Conservation (phyloP, 371 early-diverging fungal genomes). For the Gilbertella persicaria region DNA sequence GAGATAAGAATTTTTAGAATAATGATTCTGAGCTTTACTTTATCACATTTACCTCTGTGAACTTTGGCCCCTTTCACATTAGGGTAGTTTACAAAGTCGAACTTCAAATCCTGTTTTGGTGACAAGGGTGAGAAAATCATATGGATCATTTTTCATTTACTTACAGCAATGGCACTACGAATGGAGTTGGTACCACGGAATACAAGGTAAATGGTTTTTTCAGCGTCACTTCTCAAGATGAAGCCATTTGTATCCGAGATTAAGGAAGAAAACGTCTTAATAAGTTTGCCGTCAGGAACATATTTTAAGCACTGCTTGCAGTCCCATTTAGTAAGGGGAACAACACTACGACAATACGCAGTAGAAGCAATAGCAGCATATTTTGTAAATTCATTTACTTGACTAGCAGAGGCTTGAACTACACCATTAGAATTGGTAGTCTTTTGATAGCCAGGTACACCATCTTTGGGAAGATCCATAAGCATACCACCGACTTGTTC, state of each 20-base stretch:
- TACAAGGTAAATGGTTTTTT: conserved; percentile 23
- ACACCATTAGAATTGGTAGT: background rate
- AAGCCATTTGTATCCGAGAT: conserved; percentile 21
- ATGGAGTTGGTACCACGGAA: conserved; percentile 27
- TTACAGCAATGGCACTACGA: conserved; percentile 16
- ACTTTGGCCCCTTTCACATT: conserved; percentile 21
- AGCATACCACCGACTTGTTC: conserved; percentile 8
- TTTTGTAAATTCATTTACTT: conserved; percentile 7
- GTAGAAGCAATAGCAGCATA: conserved; percentile 23
- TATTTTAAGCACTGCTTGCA: conserved; percentile 17
- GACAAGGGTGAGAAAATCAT: background rate
- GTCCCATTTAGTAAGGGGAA: conserved; percentile 18
- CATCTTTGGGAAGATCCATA: conserved; percentile 3
- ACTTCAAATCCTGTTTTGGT: conserved; percentile 1
- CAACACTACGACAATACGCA: conserved; percentile 20
- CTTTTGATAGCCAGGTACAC: background rate
- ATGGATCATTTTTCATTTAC: background rate
- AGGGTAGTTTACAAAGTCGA: conserved; percentile 2
- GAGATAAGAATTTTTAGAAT: background rate
- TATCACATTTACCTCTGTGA: conserved; percentile 13
- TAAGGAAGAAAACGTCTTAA: conserved; percentile 16
- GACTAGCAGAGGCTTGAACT: conserved; percentile 5
- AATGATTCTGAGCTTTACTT: background rate
- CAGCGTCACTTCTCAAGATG: conserved; percentile 19
- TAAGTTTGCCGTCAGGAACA: conserved; percentile 26